Conservation (phyloP, 2,329 filamentous ascomycete genomes). For the Madurella mycetomatis region DNA sequence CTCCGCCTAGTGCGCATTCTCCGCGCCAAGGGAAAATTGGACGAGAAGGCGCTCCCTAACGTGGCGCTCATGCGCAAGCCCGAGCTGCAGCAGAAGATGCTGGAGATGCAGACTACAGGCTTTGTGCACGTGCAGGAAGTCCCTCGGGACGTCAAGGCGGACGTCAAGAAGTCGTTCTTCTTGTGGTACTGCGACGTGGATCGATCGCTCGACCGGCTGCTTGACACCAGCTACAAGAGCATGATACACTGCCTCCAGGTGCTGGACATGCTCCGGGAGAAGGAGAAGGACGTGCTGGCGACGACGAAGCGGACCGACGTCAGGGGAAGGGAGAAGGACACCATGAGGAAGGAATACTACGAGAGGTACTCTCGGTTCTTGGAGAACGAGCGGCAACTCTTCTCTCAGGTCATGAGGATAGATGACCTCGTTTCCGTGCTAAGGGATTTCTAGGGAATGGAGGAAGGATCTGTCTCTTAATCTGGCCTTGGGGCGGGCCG, state of each 20-base stretch:
- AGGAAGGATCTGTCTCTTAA: neutral
- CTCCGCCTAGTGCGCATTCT: slow-evolving; percentile 83
- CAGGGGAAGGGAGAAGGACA: slow-evolving; percentile 75
- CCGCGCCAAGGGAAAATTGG: slow-evolving; percentile 82
- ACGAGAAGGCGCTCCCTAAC: slow-evolving; percentile 82
- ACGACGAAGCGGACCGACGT: slow-evolving; percentile 85
- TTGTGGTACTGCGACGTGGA: slow-evolving; percentile 87
- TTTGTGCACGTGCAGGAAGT: slow-evolving; percentile 92
- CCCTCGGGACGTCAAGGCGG: slow-evolving; percentile 77
- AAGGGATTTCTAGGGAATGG: slow-evolving; percentile 60
- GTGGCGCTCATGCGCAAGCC: slow-evolving; percentile 79
- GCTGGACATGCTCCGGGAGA: slow-evolving; percentile 68
- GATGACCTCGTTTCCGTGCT: slow-evolving; percentile 83
- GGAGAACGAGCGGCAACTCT: slow-evolving; percentile 65
- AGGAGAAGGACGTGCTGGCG: slow-evolving; percentile 67
- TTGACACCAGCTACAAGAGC: slow-evolving; percentile 82
- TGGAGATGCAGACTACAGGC: slow-evolving; percentile 79
- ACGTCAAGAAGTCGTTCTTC: slow-evolving; percentile 76
- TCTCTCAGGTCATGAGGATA: slow-evolving; percentile 73
- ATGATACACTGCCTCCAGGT: slow-evolving; percentile 84
- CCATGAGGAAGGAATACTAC: slow-evolving; percentile 70
- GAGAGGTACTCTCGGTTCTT: slow-evolving; percentile 56
- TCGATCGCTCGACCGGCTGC: slow-evolving; percentile 62
- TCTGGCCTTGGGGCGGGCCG: neutral
- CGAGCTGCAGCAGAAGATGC: slow-evolving; percentile 79